Base-by-base conservation (phyloP, 2,329 filamentous ascomycete species). In the Chaetoscypha palmicola region DNA sequence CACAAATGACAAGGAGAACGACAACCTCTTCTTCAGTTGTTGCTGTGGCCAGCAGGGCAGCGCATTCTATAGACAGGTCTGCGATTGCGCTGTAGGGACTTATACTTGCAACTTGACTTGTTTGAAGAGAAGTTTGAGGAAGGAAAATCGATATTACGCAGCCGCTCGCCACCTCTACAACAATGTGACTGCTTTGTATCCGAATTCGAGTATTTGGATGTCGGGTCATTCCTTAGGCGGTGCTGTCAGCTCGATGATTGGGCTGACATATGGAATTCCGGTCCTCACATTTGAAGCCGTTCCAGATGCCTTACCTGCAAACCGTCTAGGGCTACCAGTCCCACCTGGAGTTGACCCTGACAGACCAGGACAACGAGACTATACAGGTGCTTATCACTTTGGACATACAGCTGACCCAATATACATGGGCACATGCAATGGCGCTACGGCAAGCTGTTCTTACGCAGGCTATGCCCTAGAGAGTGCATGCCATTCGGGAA, bases 21-120 rank as follows among this genome's bases (percentile, higher is more conserved):
- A 98, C 66, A 98, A 98, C 62, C 73, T 98, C 8, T 95, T 94
- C 66, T 96, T 96, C 68, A 94, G 90, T 61, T 98, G 92, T 68
- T 98, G 92, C 65, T 98, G 92, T 66, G 92, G 81, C 3, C 89
- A 96, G 66, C 90, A 94, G 57, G 89, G 90, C 0, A 87, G 89
- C 52, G 89, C 82, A 68, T 79, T 89, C 12, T 96, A 89, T 83
- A 82, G 86, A 48, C 84, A 94, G 62, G 89, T 95, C 44, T 98
- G 92, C 66, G 85, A 95, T 63, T 98, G 92, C 62, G 87, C 89
- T 50, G 86, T 85, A 1, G 78, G 80, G 9, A 87, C 89, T 1
- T 97, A 89, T 61, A 82, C 83, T 11, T 96, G 90, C 71, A 96
- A 97, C 68, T 82, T 87, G 55, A 95, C 90, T 0, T 98, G 92